phyloP scores from a whole-genome alignment of 345 rosid species.

The Corchorus olitorius region DNA sequence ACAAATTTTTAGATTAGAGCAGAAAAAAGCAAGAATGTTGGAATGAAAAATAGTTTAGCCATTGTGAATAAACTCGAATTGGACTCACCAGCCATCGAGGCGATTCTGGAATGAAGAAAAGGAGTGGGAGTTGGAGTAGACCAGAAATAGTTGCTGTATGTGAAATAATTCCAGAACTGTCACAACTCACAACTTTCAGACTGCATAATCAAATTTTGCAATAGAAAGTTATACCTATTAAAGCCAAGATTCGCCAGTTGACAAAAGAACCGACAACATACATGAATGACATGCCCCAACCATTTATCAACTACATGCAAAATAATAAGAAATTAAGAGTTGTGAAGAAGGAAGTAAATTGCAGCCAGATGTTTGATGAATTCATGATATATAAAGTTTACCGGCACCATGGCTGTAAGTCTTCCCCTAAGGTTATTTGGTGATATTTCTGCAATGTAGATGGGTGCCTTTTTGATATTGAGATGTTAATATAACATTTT shows the following conservation, averaged over 20 bases:
- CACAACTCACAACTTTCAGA: not conserved
- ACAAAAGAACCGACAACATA: not conserved
- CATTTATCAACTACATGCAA: not conserved
- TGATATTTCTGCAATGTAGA: slow-evolving; percentile 2
- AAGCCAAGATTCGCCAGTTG: slow-evolving; percentile 15
- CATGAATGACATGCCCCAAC: not conserved
- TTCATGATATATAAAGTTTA: not conserved
- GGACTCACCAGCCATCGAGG: slow-evolving; percentile 18
- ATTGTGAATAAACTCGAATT: not conserved
- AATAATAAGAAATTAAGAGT: not conserved
- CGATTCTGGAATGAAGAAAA: slow-evolving; percentile 17
- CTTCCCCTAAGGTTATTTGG: slow-evolving; percentile 9
- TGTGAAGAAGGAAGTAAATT: not conserved
- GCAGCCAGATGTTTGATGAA: not conserved
- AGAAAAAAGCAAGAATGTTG: too few species aligned
- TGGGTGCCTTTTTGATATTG: not conserved
- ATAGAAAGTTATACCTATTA: not conserved
- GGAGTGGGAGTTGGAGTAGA: slow-evolving; percentile 9
- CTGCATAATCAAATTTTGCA: too few species aligned
- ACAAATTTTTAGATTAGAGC: not conserved
- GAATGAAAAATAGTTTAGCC: too few species aligned
- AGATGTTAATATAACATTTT: not conserved
- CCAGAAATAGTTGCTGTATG: not conserved
- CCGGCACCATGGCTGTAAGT: not conserved
- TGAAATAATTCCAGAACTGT: not conserved